Conservation (phyloP, 1,139 yeast genomes). For the Starmera stellimalicola region DNA sequence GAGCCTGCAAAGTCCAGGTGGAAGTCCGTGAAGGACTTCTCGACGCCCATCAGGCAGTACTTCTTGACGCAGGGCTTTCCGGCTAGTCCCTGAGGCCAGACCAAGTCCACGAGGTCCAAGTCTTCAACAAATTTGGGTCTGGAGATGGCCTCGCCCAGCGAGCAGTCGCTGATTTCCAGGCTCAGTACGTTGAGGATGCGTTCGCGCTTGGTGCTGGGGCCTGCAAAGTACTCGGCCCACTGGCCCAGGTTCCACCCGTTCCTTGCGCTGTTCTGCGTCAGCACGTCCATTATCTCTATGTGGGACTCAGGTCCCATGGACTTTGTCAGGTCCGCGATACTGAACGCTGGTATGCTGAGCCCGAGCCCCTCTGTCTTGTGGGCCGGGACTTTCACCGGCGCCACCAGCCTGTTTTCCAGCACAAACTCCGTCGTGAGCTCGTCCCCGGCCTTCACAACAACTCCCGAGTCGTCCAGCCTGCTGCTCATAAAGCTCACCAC, state of each 20-base stretch:
- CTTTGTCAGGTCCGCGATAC: slow-evolving; percentile 49
- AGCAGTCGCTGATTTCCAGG: slow-evolving; percentile 59
- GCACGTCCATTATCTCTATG: slow-evolving; percentile 85
- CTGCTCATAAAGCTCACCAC: slow-evolving; percentile 24
- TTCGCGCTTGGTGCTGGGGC: slow-evolving; percentile 37
- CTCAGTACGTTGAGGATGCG: slow-evolving; percentile 74
- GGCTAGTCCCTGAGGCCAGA: slow-evolving; percentile 35
- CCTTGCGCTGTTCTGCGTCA: slow-evolving; percentile 54
- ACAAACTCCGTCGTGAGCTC: slow-evolving; percentile 33
- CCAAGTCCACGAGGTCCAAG: slow-evolving; percentile 59
- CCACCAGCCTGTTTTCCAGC: slow-evolving; percentile 21
- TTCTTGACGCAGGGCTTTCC: slow-evolving; percentile 64
- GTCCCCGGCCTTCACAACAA: slow-evolving; percentile 21
- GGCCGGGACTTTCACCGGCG: slow-evolving; percentile 30
- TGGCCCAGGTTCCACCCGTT: slow-evolving; percentile 57
- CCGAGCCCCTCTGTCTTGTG: slow-evolving; percentile 26
- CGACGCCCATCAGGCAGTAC: slow-evolving; percentile 81
- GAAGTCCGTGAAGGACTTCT: slow-evolving; percentile 76
- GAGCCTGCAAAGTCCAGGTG: slow-evolving; percentile 93
- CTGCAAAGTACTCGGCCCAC: slow-evolving; percentile 66
- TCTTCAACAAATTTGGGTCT: slow-evolving; percentile 63
- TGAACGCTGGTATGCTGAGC: slow-evolving; percentile 35
- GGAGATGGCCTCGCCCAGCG: slow-evolving; percentile 38
- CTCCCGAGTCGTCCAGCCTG: slow-evolving; percentile 5
- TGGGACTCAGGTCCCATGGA: slow-evolving; percentile 53